phyloP scores from a whole-genome alignment of 2,329 filamentous ascomycete species.

The Curvularia sp. region DNA sequence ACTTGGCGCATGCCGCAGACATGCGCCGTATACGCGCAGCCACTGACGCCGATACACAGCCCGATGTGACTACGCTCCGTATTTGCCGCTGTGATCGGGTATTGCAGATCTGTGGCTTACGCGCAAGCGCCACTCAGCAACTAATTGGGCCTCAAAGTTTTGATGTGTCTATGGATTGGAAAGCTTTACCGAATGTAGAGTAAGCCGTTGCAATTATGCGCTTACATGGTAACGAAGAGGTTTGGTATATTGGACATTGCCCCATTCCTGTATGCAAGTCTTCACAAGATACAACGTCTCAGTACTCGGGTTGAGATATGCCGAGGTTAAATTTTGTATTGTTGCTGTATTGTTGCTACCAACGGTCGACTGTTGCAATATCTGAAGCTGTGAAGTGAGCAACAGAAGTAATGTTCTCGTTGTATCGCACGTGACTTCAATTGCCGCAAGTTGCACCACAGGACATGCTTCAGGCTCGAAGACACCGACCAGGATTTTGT shows the following conservation, averaged over 20 bases:
- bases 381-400: neutral
- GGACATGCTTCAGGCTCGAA: neutral
- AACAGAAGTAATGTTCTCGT: neutral
- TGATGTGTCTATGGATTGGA: neutral
- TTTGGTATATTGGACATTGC: too few relatives aligned
- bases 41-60: conserved; percentile 2
- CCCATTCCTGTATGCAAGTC: too few relatives aligned
- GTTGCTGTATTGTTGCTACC: neutral
- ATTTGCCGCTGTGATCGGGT: neutral
- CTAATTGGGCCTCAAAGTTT: neutral
- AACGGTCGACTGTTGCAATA: neutral
- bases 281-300: neutral
- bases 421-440: neutral
- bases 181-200: neutral
- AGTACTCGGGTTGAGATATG: neutral
- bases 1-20: conserved; percentile 6
- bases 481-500: neutral
- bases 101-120: neutral
- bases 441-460: conserved; percentile 9
- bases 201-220: neutral
- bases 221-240: neutral
- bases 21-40: conserved; percentile 6
- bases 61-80: neutral
- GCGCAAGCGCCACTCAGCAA: neutral
- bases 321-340: neutral